Evolutionary conservation across 2,329 filamentous ascomycete species (phyloP).

Genomic region (Fusarium sp.): DNA sequence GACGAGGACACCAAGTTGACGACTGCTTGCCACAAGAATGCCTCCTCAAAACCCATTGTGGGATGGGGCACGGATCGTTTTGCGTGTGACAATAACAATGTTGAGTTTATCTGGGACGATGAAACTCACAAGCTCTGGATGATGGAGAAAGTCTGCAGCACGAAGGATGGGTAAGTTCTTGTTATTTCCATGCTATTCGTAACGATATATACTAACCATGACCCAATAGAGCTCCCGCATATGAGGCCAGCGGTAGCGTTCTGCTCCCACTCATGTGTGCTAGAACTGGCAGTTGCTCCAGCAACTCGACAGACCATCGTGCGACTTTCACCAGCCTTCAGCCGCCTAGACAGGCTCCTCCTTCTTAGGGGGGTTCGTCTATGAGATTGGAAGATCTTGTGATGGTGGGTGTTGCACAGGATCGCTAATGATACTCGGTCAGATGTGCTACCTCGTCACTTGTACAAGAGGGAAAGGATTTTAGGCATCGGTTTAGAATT

Average conservation of each 20-base stretch:
- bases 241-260: conserved; percentile 52
- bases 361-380: conserved; percentile 6
- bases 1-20: conserved; percentile 57
- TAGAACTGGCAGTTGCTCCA: conserved; percentile 41
- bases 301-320: conserved; percentile 51
- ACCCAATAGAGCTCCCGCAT: conserved; percentile 45
- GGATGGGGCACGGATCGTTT: conserved; percentile 53
- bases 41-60: conserved; percentile 53
- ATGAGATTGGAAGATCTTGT: conserved; percentile 10
- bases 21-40: conserved; percentile 61
- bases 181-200: neutral
- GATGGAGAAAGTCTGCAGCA: conserved; percentile 61
- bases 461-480: neutral
- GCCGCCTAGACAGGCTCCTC: conserved; percentile 43
- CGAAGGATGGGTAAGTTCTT: conserved; percentile 53
- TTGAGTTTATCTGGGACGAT: conserved; percentile 60
- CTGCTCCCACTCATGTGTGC: conserved; percentile 40
- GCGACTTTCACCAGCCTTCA: conserved; percentile 51
- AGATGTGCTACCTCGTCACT: conserved; percentile 14
- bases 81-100: conserved; percentile 57
- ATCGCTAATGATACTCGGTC: conserved; percentile 11
- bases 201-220: conserved; percentile 11
- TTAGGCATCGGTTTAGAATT: neutral
- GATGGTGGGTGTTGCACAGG: conserved; percentile 7
- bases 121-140: conserved; percentile 54